A percentile compares a stretch with the other conserved stretches of the same genome.
phyloP scores from a whole-genome alignment of 192 early-diverging fungal species.

The Helicostylum pulchrum region DNA sequence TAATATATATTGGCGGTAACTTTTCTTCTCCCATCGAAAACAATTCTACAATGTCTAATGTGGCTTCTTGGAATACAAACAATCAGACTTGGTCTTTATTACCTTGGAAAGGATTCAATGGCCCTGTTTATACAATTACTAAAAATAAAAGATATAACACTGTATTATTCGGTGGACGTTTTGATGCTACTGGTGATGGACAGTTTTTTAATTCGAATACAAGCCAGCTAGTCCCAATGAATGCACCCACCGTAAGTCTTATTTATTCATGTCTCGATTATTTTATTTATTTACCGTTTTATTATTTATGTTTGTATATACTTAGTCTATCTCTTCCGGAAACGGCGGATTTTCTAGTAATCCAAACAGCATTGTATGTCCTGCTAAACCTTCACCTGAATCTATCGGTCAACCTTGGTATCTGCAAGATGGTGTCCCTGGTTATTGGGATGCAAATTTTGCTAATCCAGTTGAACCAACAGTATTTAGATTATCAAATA shows the following conservation, averaged over 20 bases:
- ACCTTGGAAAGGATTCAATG: constrained; percentile 69
- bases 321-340: constrained; percentile 42
- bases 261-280: not conserved
- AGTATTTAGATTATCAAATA: constrained; percentile 66
- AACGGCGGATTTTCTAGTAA: constrained; percentile 46
- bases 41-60: constrained; percentile 12
- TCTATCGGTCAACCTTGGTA: constrained; percentile 55
- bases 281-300: not conserved
- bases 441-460: constrained; percentile 64
- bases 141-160: constrained; percentile 41
- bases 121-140: constrained; percentile 60
- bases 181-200: constrained; percentile 65
- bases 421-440: constrained; percentile 62
- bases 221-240: constrained; percentile 48
- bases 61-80: constrained; percentile 26
- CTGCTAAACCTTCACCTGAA: not conserved
- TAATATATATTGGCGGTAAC: constrained; percentile 31
- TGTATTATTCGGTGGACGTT: constrained; percentile 69
- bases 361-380: constrained; percentile 36
- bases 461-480: constrained; percentile 55
- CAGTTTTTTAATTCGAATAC: constrained; percentile 41
- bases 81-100: constrained; percentile 43
- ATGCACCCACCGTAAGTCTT: constrained; percentile 29
- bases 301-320: not conserved
- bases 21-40: constrained; percentile 24